Conservation (phyloP, 1,139 yeast species). For the Tardiomyces digboiensis region DNA sequence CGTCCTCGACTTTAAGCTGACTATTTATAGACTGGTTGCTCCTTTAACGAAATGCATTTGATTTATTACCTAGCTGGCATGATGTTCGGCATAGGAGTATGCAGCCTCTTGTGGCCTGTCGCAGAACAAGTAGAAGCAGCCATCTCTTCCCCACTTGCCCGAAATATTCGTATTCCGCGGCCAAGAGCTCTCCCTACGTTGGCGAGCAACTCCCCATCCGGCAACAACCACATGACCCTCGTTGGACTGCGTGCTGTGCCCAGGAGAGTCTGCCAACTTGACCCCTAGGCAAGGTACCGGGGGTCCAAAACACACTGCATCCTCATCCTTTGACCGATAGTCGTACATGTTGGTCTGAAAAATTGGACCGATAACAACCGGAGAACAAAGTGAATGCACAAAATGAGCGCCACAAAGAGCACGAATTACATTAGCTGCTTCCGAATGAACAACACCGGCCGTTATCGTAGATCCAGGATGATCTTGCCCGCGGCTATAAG, state of each 20-base stretch:
- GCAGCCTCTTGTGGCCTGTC: background rate
- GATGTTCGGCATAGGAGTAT: background rate
- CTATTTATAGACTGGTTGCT: too few relatives aligned
- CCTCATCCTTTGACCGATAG: slow-evolving; percentile 20
- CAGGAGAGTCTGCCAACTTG: slow-evolving; percentile 5
- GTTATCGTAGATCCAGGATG: slow-evolving; percentile 3
- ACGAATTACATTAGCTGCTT: slow-evolving; percentile 12
- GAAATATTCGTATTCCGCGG: background rate
- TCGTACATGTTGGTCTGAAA: slow-evolving; percentile 29
- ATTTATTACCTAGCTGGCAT: background rate
- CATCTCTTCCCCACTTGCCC: slow-evolving; percentile 2
- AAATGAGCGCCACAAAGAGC: slow-evolving; percentile 28
- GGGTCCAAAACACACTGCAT: slow-evolving; percentile 24
- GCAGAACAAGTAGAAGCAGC: slow-evolving; percentile 4
- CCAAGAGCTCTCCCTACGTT: background rate
- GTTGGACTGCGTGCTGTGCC: background rate
- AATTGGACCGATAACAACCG: slow-evolving; percentile 24
- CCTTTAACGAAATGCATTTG: too few relatives aligned
- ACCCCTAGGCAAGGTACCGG: slow-evolving; percentile 25
- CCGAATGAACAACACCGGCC: slow-evolving; percentile 1
- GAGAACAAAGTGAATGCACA: slow-evolving; percentile 23
- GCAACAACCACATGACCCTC: background rate
- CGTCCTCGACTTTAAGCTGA: background rate
- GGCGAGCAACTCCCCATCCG: slow-evolving; percentile 1
- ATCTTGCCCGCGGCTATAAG: slow-evolving; percentile 5